Base-by-base conservation (phyloP, 73 alveolate genomes). In the Breviolum minutum region DNA sequence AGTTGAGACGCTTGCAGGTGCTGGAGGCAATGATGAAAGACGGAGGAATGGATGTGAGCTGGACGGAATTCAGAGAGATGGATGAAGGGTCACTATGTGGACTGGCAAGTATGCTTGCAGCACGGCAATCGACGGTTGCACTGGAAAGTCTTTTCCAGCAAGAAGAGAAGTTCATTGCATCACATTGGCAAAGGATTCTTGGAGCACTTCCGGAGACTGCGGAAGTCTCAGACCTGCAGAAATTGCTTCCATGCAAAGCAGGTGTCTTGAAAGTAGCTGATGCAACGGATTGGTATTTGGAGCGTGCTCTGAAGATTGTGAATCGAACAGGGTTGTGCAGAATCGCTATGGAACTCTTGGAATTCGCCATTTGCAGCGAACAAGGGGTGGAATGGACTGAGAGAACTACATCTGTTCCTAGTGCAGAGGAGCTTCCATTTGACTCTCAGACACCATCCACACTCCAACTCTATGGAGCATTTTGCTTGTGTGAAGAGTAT, bases 401-500 rank as follows among this genome's bases (percentile, higher is more conserved):
- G 81, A 63, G 79, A 63, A 63, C 64, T 63, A 62, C 73, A 26
- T 19, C 92, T 9, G 30, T 86, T 26, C 94, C 94, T 63, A 24
- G 63, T 7, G 48, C 94, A 86, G 79, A 61, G 32, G 80, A 27
- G 30, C 79, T 86, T n/a, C 94, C 94, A n/a, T 6, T 16, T 14
- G 14, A 26, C 7, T 16, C 94, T 26, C 64, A 63, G 70, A 86
- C 94, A 8, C 26, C 32, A 20, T 22, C 17, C 2, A 76, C 87
- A 13, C 30, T 68, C 40, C 68, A 48, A 66, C 95, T 88, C 13
- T 88, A 88, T 88, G 95, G 85, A 4, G 40, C 32, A 85, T 88
- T 88, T 30, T 66, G 95, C 86, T 30, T 88, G 26, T 88, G 95
- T 30, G 95, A 40, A 54, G 95, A 88, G 64, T 88, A 88, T 66